Percentiles rank a stretch among this genome's conserved stretches.
phyloP scores from a whole-genome alignment of 2,329 filamentous ascomycete genomes.

The Trichoderma sp. region DNA sequence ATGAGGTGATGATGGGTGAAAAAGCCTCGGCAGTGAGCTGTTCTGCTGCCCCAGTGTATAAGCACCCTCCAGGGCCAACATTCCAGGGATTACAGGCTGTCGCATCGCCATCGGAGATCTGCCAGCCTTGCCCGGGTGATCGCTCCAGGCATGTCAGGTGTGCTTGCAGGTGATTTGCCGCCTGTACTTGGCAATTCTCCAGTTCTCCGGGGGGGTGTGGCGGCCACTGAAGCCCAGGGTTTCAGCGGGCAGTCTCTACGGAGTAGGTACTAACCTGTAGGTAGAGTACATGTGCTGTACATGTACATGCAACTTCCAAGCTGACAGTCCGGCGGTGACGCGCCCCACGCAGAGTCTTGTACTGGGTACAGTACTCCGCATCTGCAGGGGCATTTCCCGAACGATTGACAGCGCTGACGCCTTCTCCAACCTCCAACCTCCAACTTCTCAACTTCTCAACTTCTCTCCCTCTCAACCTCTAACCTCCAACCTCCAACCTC shows the following conservation, averaged over 20 bases:
- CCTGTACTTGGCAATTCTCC: not conserved
- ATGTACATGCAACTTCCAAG: no score
- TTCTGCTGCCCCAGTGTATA: conserved; percentile 1
- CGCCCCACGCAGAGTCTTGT: no score
- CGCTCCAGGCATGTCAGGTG: not conserved
- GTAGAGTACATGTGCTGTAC: not conserved
- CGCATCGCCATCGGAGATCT: not conserved
- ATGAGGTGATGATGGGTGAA: not conserved
- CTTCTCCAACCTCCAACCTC: no score
- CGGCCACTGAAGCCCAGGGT: not conserved
- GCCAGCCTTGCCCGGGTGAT: not conserved
- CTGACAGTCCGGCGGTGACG: no score
- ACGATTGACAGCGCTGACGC: not conserved
- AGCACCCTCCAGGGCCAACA: no score
- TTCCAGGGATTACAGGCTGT: not conserved
- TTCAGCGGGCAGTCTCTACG: no score
- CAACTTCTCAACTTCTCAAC: no score
- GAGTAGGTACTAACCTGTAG: no score
- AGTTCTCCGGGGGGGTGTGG: not conserved
- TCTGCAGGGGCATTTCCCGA: not conserved
- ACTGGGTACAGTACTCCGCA: not conserved
- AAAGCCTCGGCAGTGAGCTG: not conserved
- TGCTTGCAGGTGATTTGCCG: not conserved
- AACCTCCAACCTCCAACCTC: not conserved
- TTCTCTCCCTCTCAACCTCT: not conserved